Conservation (phyloP, 2,329 filamentous ascomycete species). For the Aureobasidium mangrovei region DNA sequence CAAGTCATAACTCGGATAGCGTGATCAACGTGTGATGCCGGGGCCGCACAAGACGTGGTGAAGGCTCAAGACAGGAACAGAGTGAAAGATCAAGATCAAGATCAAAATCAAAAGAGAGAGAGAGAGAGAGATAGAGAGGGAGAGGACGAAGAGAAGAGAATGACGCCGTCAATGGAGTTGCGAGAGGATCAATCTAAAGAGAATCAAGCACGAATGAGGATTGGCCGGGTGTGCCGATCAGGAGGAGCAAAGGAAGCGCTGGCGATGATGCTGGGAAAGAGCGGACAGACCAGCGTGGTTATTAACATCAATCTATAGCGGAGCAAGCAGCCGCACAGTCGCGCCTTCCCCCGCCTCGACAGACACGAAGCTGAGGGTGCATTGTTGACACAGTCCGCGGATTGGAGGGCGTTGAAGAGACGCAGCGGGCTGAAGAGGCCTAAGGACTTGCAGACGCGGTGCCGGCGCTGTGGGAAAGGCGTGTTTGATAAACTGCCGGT, state of each 20-base stretch:
- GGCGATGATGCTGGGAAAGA: background rate
- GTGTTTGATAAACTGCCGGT: background rate
- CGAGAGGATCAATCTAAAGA: slow-evolving; percentile 1
- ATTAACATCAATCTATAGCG: slow-evolving; percentile 3
- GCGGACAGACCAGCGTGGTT: background rate
- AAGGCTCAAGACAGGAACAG: background rate
- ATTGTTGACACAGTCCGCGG: background rate
- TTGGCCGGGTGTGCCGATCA: slow-evolving; percentile 5
- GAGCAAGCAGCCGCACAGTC: background rate
- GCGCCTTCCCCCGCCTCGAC: background rate
- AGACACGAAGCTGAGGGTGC: background rate
- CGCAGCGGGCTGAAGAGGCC: background rate
- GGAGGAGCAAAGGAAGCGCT: background rate
- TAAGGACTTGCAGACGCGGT: background rate
- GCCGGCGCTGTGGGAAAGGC: background rate
- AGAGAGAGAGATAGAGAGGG: background rate
- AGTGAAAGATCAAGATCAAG: background rate
- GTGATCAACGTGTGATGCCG: background rate
- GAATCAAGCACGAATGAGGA: slow-evolving; percentile 1
- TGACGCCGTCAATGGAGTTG: background rate
- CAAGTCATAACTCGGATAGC: background rate
- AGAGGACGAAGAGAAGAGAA: background rate
- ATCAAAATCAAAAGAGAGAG: background rate
- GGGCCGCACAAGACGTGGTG: background rate
- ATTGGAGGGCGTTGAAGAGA: background rate